These are phyloP conservation scores for Ustilago xerochloae DNA, from an alignment of 1,284 basidiomycete genomes.

Conservation along the genomic window DNA sequence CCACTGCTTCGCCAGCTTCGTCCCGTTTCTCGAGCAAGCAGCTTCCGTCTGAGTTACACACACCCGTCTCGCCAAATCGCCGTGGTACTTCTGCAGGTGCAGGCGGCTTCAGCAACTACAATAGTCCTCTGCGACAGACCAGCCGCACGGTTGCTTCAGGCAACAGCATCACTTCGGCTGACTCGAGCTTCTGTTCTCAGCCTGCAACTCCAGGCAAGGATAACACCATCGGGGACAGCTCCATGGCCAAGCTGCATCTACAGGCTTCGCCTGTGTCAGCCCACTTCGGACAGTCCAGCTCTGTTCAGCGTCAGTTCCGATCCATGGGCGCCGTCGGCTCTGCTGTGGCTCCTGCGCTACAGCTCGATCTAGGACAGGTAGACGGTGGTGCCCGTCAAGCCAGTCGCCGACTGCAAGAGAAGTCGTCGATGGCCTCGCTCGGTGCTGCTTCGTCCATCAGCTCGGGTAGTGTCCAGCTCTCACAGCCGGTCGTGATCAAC, in stretches of 20 bases:
- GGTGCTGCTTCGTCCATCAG: constrained; percentile 22
- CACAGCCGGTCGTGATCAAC: constrained; percentile 34
- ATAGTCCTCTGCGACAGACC: constrained; percentile 23
- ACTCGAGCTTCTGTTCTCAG: constrained; percentile 35
- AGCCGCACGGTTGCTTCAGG: constrained; percentile 9
- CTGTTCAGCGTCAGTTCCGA: constrained; percentile 12
- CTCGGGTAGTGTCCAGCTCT: constrained; percentile 19
- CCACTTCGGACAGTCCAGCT: constrained; percentile 10
- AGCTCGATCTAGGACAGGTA: constrained; percentile 14
- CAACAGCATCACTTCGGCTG: constrained; percentile 29
- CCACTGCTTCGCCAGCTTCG: constrained; percentile 26
- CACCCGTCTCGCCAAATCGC: constrained; percentile 11
- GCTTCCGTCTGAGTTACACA: background rate
- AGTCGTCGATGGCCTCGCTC: constrained; percentile 26
- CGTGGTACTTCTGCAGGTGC: background rate
- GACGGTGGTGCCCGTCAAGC: background rate
- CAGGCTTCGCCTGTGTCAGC: constrained; percentile 24
- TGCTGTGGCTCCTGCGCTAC: constrained; percentile 11
- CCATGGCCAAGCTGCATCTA: constrained; percentile 1
- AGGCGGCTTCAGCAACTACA: constrained; percentile 8
- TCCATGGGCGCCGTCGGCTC: background rate
- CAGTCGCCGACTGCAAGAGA: constrained; percentile 19
- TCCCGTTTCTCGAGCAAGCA: constrained; percentile 11
- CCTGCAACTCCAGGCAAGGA: constrained; percentile 23
- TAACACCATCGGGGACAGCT: background rate